Base-by-base conservation (phyloP, 129 eudicot genomes). In the Escallonia rubra region DNA sequence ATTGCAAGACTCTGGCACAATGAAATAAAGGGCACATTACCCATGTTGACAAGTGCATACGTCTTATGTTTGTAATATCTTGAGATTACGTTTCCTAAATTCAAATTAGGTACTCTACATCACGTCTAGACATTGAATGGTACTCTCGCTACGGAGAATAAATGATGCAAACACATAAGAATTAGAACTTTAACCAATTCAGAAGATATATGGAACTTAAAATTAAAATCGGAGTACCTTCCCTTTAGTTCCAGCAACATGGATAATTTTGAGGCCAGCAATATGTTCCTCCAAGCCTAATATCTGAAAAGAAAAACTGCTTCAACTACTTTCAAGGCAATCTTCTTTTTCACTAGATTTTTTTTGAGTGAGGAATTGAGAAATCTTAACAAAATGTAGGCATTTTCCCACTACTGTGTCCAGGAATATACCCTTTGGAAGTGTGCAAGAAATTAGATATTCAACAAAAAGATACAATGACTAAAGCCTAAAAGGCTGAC, bases 201-300 rank as follows among this genome's bases (percentile, higher is more conserved):
- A 0, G 34, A 23, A 23, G 34, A 66, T 43, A 68, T 23, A 62
- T 42, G 14, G 39, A 69, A 12, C 57, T 65, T 56, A 46, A 46
- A 47, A 72, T 67, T n/a, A 13, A 66, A 56, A 14, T 15, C 12
- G 60, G 74, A 59, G 40, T 90, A 91, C 98, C 96, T 91, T 91
- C 69, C 98, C 98, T 80, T 91, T 91, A 14, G 98, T 91, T 77
- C 98, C 98, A 69, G 98, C 94, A 77, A 91, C 98, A 83, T 91
- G 98, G 81, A 91, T 86, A 45, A 91, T 81, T 65, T 79, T 91
- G 48, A 91, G 95, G 64, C 77, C 86, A 65, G 83, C 85, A 50
- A 91, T 67, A 57, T 75, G 82, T 75, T 91, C 89, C 78, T 88
- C 90, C 80, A 91, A 73, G 73, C 82, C 96, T 75, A 91, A 72